phyloP scores from a whole-genome alignment of 1,284 basidiomycete genomes.

The Papiliotrema laurentii region DNA sequence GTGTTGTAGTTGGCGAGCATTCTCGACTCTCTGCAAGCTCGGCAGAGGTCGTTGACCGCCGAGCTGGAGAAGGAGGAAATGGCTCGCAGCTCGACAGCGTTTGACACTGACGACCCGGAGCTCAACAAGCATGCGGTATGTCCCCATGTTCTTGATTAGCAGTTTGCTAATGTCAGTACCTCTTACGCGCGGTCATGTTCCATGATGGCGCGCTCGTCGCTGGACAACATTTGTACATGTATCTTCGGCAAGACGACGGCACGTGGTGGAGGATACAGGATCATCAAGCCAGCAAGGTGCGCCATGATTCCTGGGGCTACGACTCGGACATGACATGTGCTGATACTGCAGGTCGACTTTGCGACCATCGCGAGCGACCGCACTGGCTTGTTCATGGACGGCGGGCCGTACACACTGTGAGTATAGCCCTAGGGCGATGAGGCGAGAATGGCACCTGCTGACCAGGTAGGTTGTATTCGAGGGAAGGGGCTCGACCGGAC shows the following conservation, averaged over 20 bases:
- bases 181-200: slow-evolving; percentile 30
- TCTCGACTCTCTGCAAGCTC: slow-evolving; percentile 14
- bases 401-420: slow-evolving; percentile 35
- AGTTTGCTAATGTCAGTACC: slow-evolving; percentile 17
- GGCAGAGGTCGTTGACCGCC: slow-evolving; percentile 18
- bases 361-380: slow-evolving; percentile 25
- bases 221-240: slow-evolving; percentile 33
- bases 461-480: slow-evolving; percentile 15
- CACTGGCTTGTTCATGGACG: slow-evolving; percentile 41
- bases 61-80: slow-evolving; percentile 22
- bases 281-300: slow-evolving; percentile 23
- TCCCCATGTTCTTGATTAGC: not conserved
- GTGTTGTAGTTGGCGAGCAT: slow-evolving; percentile 18
- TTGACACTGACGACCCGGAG: slow-evolving; percentile 33
- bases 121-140: slow-evolving; percentile 31
- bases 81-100: slow-evolving; percentile 15
- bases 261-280: slow-evolving; percentile 41
- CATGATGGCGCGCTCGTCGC: slow-evolving; percentile 37
- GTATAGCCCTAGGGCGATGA: not conserved
- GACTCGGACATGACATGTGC: not conserved
- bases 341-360: slow-evolving; percentile 23
- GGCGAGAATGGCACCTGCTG: slow-evolving; percentile 10
- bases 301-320: not conserved
- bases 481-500: slow-evolving; percentile 20
- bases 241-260: slow-evolving; percentile 23